Evolutionary conservation across 2,329 filamentous ascomycete species (phyloP).

Genomic region (Xylaria sp.): DNA sequence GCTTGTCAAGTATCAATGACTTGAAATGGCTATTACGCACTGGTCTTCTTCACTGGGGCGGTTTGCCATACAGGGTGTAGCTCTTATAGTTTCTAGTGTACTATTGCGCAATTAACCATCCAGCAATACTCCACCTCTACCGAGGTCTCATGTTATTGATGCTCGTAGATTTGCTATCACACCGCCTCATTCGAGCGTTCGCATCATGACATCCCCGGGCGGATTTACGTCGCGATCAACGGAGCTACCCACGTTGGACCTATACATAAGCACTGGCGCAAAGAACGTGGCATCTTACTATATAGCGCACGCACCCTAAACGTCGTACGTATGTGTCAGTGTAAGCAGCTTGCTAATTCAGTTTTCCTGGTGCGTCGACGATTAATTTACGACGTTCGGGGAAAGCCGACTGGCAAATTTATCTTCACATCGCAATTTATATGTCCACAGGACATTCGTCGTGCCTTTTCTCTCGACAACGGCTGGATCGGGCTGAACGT

Average conservation of each 20-base stretch:
- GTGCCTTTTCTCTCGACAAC: background rate
- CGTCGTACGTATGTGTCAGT: background rate
- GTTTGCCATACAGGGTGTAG: background rate
- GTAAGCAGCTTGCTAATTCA: background rate
- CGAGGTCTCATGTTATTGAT: constrained; percentile 11
- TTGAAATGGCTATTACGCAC: background rate
- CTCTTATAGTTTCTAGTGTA: background rate
- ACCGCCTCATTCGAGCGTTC: constrained; percentile 19
- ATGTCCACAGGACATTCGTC: background rate
- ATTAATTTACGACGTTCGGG: background rate
- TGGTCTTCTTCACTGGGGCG: background rate
- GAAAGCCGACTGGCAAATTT: background rate
- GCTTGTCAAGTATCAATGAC: background rate
- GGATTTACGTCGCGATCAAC: constrained; percentile 8
- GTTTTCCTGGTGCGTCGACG: background rate
- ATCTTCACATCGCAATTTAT: background rate
- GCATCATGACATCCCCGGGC: constrained; percentile 1
- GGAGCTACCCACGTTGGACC: background rate
- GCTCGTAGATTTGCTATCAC: constrained; percentile 17
- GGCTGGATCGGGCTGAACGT: background rate
- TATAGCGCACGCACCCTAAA: background rate
- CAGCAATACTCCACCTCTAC: constrained; percentile 13
- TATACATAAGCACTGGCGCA: constrained; percentile 14
- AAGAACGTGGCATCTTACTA: constrained; percentile 11
- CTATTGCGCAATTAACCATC: constrained; percentile 1